These are phyloP conservation scores for Astrephomene gubernaculifera DNA, from an alignment of 139 green algal species.

Conservation along the genomic window DNA sequence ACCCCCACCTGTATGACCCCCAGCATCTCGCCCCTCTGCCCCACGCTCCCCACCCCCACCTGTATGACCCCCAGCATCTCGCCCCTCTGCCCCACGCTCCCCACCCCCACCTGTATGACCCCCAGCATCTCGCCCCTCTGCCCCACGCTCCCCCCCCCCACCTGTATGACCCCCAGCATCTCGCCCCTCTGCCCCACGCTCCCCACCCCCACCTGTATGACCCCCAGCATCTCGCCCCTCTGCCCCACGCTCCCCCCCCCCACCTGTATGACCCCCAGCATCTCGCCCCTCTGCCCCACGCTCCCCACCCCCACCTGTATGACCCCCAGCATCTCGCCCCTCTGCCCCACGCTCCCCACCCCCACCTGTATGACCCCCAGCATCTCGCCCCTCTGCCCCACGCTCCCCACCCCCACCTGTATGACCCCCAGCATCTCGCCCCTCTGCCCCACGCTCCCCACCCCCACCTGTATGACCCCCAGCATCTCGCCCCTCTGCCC, in stretches of 20 bases:
- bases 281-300: no score
- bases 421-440: no score
- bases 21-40: no score
- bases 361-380: conserved; percentile 27
- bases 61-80: no score
- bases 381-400: no score
- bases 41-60: neutral
- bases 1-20: conserved; percentile 11
- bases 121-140: no score
- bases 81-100: no score
- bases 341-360: neutral
- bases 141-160: neutral
- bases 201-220: conserved; percentile 13
- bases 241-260: neutral
- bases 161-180: no score
- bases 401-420: neutral
- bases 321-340: no score
- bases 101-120: conserved; percentile 14
- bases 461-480: conserved; percentile 17
- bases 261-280: conserved; percentile 27
- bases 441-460: neutral
- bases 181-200: no score
- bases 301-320: conserved; percentile 2
- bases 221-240: no score
- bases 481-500: no score